phyloP scores from a whole-genome alignment of 2,329 filamentous ascomycete species.

The Aspergillus brasiliensis region DNA sequence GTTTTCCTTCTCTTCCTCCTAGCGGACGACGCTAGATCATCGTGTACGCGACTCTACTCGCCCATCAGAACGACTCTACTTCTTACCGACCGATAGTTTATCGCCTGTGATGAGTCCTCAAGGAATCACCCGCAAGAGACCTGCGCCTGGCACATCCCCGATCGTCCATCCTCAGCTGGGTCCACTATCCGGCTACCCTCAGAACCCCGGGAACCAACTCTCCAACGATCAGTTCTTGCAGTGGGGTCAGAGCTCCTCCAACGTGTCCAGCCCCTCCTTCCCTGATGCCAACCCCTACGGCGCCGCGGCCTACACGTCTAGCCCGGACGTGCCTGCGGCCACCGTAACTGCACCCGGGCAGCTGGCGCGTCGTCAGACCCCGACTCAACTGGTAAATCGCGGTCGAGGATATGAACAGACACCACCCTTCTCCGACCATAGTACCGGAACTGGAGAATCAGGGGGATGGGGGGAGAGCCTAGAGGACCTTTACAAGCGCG shows the following conservation, averaged over 20 bases:
- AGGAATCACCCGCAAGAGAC: slow-evolving; percentile 64
- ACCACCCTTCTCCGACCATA: slow-evolving; percentile 32
- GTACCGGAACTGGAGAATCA: slow-evolving; percentile 28
- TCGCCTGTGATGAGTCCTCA: slow-evolving; percentile 42
- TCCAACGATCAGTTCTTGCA: slow-evolving; percentile 57
- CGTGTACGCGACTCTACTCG: neutral
- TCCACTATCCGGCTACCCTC: slow-evolving; percentile 51
- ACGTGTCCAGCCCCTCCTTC: slow-evolving; percentile 33
- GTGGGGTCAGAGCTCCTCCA: slow-evolving; percentile 53
- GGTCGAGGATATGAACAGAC: slow-evolving; percentile 43
- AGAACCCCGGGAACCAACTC: slow-evolving; percentile 46
- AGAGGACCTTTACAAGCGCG: slow-evolving; percentile 76
- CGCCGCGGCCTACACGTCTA: slow-evolving; percentile 36
- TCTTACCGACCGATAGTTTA: slow-evolving; percentile 12
- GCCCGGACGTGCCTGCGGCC: slow-evolving; percentile 56
- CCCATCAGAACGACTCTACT: neutral
- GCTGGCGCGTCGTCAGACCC: slow-evolving; percentile 42
- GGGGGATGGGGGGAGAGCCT: slow-evolving; percentile 64
- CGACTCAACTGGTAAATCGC: slow-evolving; percentile 43
- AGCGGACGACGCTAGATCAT: neutral
- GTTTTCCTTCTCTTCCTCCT: slow-evolving; percentile 1
- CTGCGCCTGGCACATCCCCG: slow-evolving; percentile 72
- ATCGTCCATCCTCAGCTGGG: slow-evolving; percentile 58
- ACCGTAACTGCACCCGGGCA: slow-evolving; percentile 42
- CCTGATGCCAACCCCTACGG: slow-evolving; percentile 45